Evolutionary conservation across 768 basidiomycete species (phyloP), one percentile per base, ranked within the genome.

Genomic region (Trametes villosa): DNA sequence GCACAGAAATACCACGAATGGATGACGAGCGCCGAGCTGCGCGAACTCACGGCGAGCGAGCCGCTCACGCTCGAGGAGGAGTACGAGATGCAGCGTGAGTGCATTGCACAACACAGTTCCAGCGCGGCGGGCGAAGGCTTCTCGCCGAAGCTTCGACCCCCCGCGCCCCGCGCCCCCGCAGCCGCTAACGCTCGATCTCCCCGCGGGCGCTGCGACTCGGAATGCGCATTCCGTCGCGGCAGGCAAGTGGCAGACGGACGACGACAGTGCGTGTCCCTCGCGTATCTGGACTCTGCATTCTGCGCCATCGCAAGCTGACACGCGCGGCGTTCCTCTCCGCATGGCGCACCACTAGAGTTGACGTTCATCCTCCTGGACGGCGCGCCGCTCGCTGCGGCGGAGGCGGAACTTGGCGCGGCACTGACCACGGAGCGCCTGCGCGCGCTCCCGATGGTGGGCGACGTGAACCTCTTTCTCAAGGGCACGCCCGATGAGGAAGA

Each of bases 391-490:
- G 31, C 30, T 15, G 34, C 42, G 45, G 22, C 12, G 26, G 58
- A 64, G 31, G n/a, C n/a, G n/a, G n/a, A n/a, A n/a, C n/a, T n/a
- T n/a, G 47, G 42, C 17, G 52, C 55, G 49, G 34, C 52, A 57
- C 17, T 61, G 44, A 51, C 59, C 44, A 58, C 49, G 27, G 69
- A 49, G 71, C 78, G 58, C 64, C 59, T 67, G 74, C 77, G 67
- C 38, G 27, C 73, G 70, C 68, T 79, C 60, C 83, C 80, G 11
- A 95, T 96, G 94, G 77, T 96, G 20, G 96, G 96, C 31, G 96
- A 98, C 70, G 94, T 94, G 34, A 97, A 97, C 72, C 74, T 97
- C 27, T 97, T 97, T 72, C 74, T 96, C 42, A 88, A 89, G 46
- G 86, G 86, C 46, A 65, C 71, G 18, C 72, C 63, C 31, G 67